Evolutionary conservation across 352 stramenopile species (phyloP).

Genomic region (Pseudoperonospora humuli): DNA sequence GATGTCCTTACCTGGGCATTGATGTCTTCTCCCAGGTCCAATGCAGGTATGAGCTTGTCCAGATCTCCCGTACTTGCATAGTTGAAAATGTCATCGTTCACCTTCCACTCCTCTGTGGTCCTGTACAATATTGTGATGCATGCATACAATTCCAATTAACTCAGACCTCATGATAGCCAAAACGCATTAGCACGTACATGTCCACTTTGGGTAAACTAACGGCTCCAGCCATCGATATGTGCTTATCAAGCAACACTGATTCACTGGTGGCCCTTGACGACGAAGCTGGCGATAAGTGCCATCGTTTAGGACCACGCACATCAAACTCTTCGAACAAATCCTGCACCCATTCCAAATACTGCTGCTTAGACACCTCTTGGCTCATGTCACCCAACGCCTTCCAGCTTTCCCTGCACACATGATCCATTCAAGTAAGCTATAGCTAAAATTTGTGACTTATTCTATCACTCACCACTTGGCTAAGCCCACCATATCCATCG

Average conservation of each 20-base stretch:
- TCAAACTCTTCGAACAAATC: slow-evolving; percentile 69
- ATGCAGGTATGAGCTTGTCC: slow-evolving; percentile 34
- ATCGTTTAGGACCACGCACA: slow-evolving; percentile 25
- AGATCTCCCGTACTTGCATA: slow-evolving; percentile 60
- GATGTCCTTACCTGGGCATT: slow-evolving; percentile 28
- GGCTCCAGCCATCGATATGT: slow-evolving; percentile 44
- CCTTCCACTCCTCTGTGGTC: slow-evolving; percentile 71
- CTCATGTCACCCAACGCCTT: slow-evolving; percentile 49
- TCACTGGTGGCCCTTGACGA: slow-evolving; percentile 22
- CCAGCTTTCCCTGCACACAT: slow-evolving; percentile 51
- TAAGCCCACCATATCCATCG: slow-evolving; percentile 51
- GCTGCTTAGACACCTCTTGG: slow-evolving; percentile 42
- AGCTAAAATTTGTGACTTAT: neutral
- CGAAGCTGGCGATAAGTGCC: slow-evolving; percentile 11
- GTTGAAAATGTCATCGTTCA: slow-evolving; percentile 63
- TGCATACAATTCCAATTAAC: neutral
- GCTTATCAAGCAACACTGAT: slow-evolving; percentile 22
- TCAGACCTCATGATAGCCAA: neutral
- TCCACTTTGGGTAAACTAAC: slow-evolving; percentile 65
- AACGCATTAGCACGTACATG: slow-evolving; percentile 30
- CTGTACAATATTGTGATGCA: slow-evolving; percentile 13
- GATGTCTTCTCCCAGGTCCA: slow-evolving; percentile 38
- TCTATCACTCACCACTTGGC: slow-evolving; percentile 54
- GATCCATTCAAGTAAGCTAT: no score
- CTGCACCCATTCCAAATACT: slow-evolving; percentile 64